phyloP scores from a whole-genome alignment of 495 filamentous ascomycete genomes.

The Xylaria nigripes region DNA sequence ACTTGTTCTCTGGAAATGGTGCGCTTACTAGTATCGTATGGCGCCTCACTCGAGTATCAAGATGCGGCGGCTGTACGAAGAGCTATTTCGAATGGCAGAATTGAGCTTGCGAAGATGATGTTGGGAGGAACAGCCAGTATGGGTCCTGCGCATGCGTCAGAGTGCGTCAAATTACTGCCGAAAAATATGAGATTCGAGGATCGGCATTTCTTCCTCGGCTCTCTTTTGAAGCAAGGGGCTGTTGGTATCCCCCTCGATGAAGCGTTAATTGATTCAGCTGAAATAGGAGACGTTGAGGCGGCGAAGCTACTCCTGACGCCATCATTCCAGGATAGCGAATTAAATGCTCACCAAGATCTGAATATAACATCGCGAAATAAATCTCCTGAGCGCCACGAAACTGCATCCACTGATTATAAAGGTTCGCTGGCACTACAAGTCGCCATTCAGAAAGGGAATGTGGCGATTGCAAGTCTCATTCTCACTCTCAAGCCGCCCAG shows the following conservation, averaged over 20 bases:
- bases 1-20: slow-evolving; percentile 39
- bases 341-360: slow-evolving; percentile 15
- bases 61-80: slow-evolving; percentile 31
- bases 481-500: slow-evolving; percentile 31
- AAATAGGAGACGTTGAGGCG: slow-evolving; percentile 31
- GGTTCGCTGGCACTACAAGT: slow-evolving; percentile 33
- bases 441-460: slow-evolving; percentile 30
- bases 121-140: slow-evolving; percentile 28
- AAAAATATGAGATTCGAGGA: slow-evolving; percentile 35
- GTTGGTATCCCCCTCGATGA: slow-evolving; percentile 30
- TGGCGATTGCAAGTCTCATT: slow-evolving; percentile 32
- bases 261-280: slow-evolving; percentile 33
- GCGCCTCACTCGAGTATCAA: slow-evolving; percentile 39
- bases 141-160: slow-evolving; percentile 32
- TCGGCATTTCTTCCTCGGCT: slow-evolving; percentile 29
- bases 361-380: slow-evolving; percentile 21
- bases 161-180: slow-evolving; percentile 35
- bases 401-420: slow-evolving; percentile 38
- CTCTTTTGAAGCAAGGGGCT: slow-evolving; percentile 37
- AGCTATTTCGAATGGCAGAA: slow-evolving; percentile 30
- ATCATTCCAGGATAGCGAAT: slow-evolving; percentile 26
- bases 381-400: slow-evolving; percentile 31
- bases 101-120: slow-evolving; percentile 34
- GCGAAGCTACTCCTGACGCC: slow-evolving; percentile 35
- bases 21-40: slow-evolving; percentile 34